Percentiles rank a stretch among this genome's conserved stretches.
These are phyloP conservation scores for Coemansia sp. DNA, from an alignment of 192 early-diverging fungal species.

Conservation along the genomic window DNA sequence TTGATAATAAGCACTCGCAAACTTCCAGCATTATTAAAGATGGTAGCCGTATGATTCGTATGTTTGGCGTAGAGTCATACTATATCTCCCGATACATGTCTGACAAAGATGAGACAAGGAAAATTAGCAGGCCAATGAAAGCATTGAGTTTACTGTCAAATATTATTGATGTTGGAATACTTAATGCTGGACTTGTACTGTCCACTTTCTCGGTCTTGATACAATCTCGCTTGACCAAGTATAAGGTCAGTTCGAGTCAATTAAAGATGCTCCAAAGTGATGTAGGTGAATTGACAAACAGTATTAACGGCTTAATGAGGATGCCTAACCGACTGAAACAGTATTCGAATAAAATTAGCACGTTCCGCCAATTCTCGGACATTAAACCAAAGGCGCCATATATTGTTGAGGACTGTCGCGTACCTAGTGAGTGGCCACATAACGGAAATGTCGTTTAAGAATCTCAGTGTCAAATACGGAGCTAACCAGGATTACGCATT, in stretches of 20 bases:
- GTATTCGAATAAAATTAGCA: constrained; percentile 33
- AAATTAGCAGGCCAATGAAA: constrained; percentile 53
- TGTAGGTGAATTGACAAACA: neutral
- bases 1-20: neutral
- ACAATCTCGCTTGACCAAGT: constrained; percentile 20
- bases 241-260: neutral
- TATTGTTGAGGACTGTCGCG: constrained; percentile 25
- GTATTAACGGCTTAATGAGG: neutral
- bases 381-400: constrained; percentile 51
- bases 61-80: constrained; percentile 60
- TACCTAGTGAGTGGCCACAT: constrained; percentile 63
- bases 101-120: constrained; percentile 62
- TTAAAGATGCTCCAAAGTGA: neutral
- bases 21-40: constrained; percentile 44
- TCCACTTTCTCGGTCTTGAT: constrained; percentile 9
- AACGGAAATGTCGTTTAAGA: constrained; percentile 60
- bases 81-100: constrained; percentile 61
- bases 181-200: constrained; percentile 34
- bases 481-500: constrained; percentile 56
- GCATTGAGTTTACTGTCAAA: constrained; percentile 66
- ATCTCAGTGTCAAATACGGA: constrained; percentile 65
- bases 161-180: constrained; percentile 49
- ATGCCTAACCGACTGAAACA: neutral
- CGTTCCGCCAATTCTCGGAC: constrained; percentile 60
- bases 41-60: constrained; percentile 70